A percentile compares a stretch with the other conserved stretches of the same genome.
phyloP scores from a whole-genome alignment of 2,329 filamentous ascomycete species.

The Ophiostoma sp. region DNA sequence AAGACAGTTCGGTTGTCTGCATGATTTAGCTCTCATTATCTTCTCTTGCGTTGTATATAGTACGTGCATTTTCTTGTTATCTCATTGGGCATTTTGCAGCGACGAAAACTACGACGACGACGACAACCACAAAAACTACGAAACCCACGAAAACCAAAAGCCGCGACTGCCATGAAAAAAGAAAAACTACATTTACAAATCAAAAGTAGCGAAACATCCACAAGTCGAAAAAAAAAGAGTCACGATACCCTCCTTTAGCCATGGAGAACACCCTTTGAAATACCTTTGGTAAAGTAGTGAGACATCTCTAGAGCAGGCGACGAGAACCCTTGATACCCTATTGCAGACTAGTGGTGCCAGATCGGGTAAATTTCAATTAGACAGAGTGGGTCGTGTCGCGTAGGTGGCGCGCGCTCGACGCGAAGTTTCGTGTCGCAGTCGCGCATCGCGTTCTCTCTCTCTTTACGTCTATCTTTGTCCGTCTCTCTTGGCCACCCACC shows the following conservation, averaged over 20 bases:
- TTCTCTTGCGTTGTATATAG: neutral
- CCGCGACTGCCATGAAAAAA: neutral
- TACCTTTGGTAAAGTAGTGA: neutral
- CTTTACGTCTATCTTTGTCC: neutral
- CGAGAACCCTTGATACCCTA: neutral
- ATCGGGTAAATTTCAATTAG: neutral
- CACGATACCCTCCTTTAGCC: neutral
- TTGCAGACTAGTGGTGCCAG: neutral
- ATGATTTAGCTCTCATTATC: neutral
- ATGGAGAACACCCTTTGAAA: neutral
- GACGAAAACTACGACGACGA: neutral
- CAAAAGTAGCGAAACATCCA: neutral
- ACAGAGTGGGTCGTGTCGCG: neutral
- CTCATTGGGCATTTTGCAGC: neutral
- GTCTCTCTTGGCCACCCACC: neutral
- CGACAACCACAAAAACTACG: neutral
- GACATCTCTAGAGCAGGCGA: neutral
- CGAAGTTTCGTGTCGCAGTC: neutral
- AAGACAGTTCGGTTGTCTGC: neutral
- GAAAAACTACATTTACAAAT: neutral
- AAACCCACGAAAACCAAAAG: neutral
- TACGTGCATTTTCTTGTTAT: too few relatives aligned
- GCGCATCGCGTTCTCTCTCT: neutral
- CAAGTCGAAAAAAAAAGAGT: conserved; percentile 3
- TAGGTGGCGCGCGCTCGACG: neutral